These are phyloP conservation scores for Diaporthe vaccinii DNA, from an alignment of 2,329 filamentous ascomycete genomes.

Conservation along the genomic window DNA sequence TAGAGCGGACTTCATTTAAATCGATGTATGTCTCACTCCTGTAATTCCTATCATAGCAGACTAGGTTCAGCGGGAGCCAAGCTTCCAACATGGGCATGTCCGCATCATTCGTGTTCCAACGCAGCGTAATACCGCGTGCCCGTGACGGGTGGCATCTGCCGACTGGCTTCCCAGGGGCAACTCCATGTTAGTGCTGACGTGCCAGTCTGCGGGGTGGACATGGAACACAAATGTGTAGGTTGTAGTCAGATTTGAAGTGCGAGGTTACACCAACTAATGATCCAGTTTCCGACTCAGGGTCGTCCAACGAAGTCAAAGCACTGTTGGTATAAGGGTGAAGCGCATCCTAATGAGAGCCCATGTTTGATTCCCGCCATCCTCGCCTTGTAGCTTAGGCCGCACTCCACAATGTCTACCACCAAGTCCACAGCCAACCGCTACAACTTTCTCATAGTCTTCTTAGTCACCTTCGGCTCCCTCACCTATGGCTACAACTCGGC, in stretches of 20 bases:
- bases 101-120: not conserved
- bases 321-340: not conserved
- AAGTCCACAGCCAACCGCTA: conserved; percentile 18
- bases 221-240: not conserved
- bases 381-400: not conserved
- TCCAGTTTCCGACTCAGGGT: not conserved
- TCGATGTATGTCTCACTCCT: too few relatives aligned
- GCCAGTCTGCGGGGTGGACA: not conserved
- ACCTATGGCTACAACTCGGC: conserved; percentile 46
- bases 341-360: not conserved
- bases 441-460: conserved; percentile 41
- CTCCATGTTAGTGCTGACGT: conserved; percentile 4
- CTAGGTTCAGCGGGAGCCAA: not conserved
- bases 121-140: not conserved
- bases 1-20: too few relatives aligned
- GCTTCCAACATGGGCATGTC: not conserved
- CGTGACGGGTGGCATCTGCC: not conserved
- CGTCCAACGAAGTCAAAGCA: not conserved
- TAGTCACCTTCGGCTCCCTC: conserved; percentile 44
- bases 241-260: not conserved
- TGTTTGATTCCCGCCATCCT: not conserved
- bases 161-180: not conserved
- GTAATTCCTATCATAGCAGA: not conserved
- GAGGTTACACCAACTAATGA: not conserved
- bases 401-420: not conserved